Evolutionary conservation across 2,329 filamentous ascomycete genomes (phyloP), one percentile per base, ranked within the genome.

Genomic region (Aplosporella prunicola): DNA sequence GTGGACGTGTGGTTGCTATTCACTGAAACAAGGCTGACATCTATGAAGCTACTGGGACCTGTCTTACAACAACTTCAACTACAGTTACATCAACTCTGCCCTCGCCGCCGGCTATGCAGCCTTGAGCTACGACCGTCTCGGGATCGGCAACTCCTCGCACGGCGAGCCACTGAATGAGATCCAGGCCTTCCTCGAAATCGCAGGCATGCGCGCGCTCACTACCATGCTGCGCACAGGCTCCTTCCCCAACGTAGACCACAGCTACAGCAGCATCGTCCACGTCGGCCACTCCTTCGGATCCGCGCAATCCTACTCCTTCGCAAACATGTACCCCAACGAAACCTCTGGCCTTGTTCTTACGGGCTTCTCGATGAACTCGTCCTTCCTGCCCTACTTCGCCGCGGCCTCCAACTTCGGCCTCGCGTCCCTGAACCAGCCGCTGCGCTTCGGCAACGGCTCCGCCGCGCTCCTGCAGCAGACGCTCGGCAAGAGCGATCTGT

Each of bases 281-380:
- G 63, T 78, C 11, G 78, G 77, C 9, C 76, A 82, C 60, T 76
- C 71, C 0, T 81, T 77, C 46, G 78, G 78, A 20, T 76, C 74
- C 0, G 57, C 68, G 5, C 71, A 75, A 46, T 71, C 68, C 2
- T 78, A 75, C 54, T 65, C 58, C 32, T 61, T 81, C 14, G 68
- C 71, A 6, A 64, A 64, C 31, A 51, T 60, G 40, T 61, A 74
- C 47, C 74, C 74, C 1, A 50, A 63, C 37, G 58, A 72, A 40
- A 74, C 69, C 24, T 69, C 80, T 43, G 74, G 68, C 25, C 62
- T 80, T 26, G 56, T 77, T 35, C 62, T 81, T 5, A 79, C 76
- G 1, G 77, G 77, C 1, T 81, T 74, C 56, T 66, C 67, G 11
- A 63, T 67, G 26, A 67, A 69, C 8, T 42, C 52, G 8, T 51